These are phyloP conservation scores for Ramaria rubella DNA, from an alignment of 768 basidiomycete species.

Conservation along the genomic window DNA sequence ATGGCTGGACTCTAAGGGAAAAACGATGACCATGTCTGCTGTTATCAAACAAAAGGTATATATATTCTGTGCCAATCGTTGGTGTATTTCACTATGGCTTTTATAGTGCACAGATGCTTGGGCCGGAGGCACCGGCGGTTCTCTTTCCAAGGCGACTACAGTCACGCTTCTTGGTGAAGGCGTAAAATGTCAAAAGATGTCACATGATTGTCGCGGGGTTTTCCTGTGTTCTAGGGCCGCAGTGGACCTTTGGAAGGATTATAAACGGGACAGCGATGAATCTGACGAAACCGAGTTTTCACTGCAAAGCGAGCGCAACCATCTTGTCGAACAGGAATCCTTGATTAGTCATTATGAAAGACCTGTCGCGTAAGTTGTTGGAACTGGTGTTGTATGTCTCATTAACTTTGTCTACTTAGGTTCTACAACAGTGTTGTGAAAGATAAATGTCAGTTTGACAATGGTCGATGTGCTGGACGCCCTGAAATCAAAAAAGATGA, in stretches of 20 bases:
- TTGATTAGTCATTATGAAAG: not conserved
- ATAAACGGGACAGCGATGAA: conserved; percentile 2
- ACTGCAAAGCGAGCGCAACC: not conserved
- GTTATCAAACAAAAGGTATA: conserved; percentile 9
- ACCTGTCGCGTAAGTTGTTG: conserved; percentile 1
- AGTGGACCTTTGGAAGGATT: conserved; percentile 2
- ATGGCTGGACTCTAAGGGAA: not conserved
- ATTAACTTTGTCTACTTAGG: not conserved
- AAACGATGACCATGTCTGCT: conserved; percentile 5
- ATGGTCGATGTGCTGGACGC: conserved; percentile 1
- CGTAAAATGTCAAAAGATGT: conserved; percentile 11
- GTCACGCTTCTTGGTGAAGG: conserved; percentile 2
- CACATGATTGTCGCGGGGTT: conserved; percentile 9
- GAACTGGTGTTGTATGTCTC: not conserved
- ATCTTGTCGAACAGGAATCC: not conserved
- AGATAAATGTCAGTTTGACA: conserved; percentile 1
- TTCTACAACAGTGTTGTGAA: conserved; percentile 9
- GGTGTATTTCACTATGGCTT: not conserved
- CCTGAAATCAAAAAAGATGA: conserved; percentile 1
- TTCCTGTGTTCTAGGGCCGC: conserved; percentile 4
- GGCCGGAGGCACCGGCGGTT: conserved; percentile 7
- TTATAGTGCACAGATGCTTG: conserved; percentile 10
- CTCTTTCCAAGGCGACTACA: conserved; percentile 8
- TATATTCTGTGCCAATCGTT: not conserved
- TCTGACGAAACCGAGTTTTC: not conserved